Conservation (phyloP, 2,329 filamentous ascomycete genomes). For the Aquanectria penicillioides region DNA sequence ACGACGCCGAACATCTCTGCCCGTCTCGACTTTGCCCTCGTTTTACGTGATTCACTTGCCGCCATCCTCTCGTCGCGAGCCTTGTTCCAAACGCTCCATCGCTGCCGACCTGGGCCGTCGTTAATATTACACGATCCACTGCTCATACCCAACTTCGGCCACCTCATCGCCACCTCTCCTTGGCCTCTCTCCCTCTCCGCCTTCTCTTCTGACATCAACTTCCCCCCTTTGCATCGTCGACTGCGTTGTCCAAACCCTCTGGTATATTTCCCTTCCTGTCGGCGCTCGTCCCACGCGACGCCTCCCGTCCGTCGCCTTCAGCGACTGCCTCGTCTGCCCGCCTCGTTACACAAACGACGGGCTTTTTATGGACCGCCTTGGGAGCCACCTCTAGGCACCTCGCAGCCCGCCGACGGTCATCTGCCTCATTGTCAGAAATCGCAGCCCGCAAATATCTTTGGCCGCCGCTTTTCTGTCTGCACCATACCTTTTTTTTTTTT, state of each 20-base stretch:
- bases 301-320: slow-evolving; percentile 20
- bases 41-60: slow-evolving; percentile 35
- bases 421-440: slow-evolving; percentile 29
- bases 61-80: slow-evolving; percentile 9
- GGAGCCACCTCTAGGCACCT: slow-evolving; percentile 44
- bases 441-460: slow-evolving; percentile 8
- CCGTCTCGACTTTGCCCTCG: slow-evolving; percentile 15
- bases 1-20: slow-evolving; percentile 13
- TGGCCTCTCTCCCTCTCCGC: slow-evolving; percentile 16
- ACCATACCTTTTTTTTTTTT: slow-evolving; percentile 10
- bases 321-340: slow-evolving; percentile 20
- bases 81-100: slow-evolving; percentile 22
- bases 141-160: slow-evolving; percentile 24
- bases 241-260: slow-evolving; percentile 16
- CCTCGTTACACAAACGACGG: slow-evolving; percentile 33
- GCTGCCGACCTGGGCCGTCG: slow-evolving; percentile 13
- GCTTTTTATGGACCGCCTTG: slow-evolving; percentile 46
- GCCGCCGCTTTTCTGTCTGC: slow-evolving; percentile 19
- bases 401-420: slow-evolving; percentile 36
- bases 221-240: slow-evolving; percentile 15
- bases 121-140: slow-evolving; percentile 29
- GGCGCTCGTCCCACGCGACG: slow-evolving; percentile 29
- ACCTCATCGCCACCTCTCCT: slow-evolving; percentile 19
- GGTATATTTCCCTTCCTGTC: slow-evolving; percentile 6
- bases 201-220: slow-evolving; percentile 19